Evolutionary conservation across 371 early-diverging fungal genomes (phyloP).

Genomic region (Saksenaea oblongispora): DNA sequence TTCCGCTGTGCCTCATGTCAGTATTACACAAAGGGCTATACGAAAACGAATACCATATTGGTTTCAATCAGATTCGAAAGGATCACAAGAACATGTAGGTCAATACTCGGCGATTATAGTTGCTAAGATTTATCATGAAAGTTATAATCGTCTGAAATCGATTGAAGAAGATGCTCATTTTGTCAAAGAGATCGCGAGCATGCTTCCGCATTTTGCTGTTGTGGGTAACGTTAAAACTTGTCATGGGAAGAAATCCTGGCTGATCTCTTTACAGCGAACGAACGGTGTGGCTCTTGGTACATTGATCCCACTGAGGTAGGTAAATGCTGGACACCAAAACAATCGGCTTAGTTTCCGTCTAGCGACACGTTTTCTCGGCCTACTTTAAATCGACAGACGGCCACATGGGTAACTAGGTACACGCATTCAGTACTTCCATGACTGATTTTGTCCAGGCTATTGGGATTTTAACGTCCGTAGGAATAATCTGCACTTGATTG

Average conservation of each 20-base stretch:
- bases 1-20: not conserved
- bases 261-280: conserved; percentile 56
- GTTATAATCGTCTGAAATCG: conserved; percentile 79
- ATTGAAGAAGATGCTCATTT: conserved; percentile 77
- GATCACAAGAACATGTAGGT: conserved; percentile 47
- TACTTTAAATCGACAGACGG: conserved; percentile 94
- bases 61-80: conserved; percentile 38
- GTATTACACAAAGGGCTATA: too few relatives aligned
- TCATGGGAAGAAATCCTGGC: not conserved
- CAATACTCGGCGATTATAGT: not conserved
- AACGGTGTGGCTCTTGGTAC: conserved; percentile 87
- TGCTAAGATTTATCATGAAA: conserved; percentile 17
- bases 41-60: conserved; percentile 22
- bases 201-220: conserved; percentile 64
- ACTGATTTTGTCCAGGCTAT: not conserved
- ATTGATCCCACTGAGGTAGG: conserved; percentile 63
- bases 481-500: conserved; percentile 74
- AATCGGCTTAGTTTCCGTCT: not conserved
- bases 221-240: conserved; percentile 48
- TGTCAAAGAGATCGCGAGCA: conserved; percentile 56
- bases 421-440: not conserved
- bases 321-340: not conserved
- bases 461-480: conserved; percentile 84
- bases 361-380: conserved; percentile 63
- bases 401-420: conserved; percentile 66